A percentile compares a stretch with the other conserved stretches of the same genome.
These are phyloP conservation scores for Komagataella kurtzmanii DNA, from an alignment of 805 yeast genomes.

Conservation along the genomic window DNA sequence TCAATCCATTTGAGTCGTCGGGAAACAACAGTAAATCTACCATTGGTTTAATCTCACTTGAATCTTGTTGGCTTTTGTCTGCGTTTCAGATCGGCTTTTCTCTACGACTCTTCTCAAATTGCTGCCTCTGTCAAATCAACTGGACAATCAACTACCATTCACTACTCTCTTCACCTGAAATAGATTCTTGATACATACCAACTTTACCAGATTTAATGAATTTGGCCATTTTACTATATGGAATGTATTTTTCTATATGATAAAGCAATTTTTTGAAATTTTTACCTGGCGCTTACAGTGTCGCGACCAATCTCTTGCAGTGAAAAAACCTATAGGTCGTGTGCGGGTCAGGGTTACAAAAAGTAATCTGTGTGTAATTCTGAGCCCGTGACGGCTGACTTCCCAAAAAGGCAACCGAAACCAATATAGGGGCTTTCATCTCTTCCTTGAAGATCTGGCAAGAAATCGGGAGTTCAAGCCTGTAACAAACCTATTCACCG, in stretches of 20 bases:
- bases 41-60: not conserved
- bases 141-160: not conserved
- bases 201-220: slow-evolving; percentile 99
- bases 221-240: slow-evolving; percentile 69
- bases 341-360: not conserved
- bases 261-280: slow-evolving; percentile 2
- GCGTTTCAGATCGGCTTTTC: not conserved
- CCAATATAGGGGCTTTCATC: slow-evolving; percentile 2
- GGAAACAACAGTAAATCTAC: not conserved
- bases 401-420: not conserved
- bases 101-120: not conserved
- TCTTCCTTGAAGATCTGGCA: slow-evolving; percentile 39
- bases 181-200: slow-evolving; percentile 51
- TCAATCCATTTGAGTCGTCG: not conserved
- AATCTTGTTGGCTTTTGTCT: not conserved
- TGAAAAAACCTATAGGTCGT: slow-evolving; percentile 1
- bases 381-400: not conserved
- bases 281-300: not conserved
- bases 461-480: slow-evolving; percentile 48
- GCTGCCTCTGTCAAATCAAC: not conserved
- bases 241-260: slow-evolving; percentile 6
- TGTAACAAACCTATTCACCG: slow-evolving; percentile 23
- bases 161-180: not conserved
- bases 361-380: not conserved
- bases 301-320: not conserved